phyloP scores from a whole-genome alignment of 2,329 filamentous ascomycete genomes.

The Alternaria dauci region DNA sequence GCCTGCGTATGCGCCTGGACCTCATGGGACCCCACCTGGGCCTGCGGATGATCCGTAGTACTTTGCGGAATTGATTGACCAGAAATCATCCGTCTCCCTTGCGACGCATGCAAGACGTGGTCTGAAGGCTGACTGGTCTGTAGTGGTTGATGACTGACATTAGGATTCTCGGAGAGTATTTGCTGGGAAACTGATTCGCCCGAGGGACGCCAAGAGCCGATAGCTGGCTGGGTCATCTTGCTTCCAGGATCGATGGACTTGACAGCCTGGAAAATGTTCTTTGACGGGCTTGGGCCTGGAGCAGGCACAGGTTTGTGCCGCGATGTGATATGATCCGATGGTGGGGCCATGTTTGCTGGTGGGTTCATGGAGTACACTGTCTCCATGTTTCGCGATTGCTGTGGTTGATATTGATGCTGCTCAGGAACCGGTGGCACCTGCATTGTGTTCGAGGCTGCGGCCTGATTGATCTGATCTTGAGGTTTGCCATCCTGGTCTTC shows the following conservation, averaged over 20 bases:
- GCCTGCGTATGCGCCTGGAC: slow-evolving; percentile 24
- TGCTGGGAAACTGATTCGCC: slow-evolving; percentile 17
- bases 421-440: slow-evolving; percentile 11
- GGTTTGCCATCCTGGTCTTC: slow-evolving; percentile 46
- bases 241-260: slow-evolving; percentile 2
- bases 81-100: slow-evolving; percentile 14
- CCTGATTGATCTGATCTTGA: slow-evolving; percentile 48
- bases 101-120: slow-evolving; percentile 19
- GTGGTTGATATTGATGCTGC: slow-evolving; percentile 19
- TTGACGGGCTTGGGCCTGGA: slow-evolving; percentile 11
- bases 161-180: slow-evolving; percentile 11
- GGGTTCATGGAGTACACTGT: slow-evolving; percentile 21
- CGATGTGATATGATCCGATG: not conserved
- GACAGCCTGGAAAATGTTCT: slow-evolving; percentile 4
- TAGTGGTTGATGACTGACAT: slow-evolving; percentile 9
- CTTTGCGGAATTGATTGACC: slow-evolving; percentile 22
- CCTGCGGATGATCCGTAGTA: slow-evolving; percentile 16
- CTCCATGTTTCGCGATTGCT: slow-evolving; percentile 9
- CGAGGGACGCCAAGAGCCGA: slow-evolving; percentile 20
- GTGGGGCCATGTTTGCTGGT: slow-evolving; percentile 14
- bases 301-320: slow-evolving; percentile 9
- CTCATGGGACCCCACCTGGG: slow-evolving; percentile 20
- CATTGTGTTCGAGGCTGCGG: slow-evolving; percentile 12
- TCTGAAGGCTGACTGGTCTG: slow-evolving; percentile 15
- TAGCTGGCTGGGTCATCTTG: slow-evolving; percentile 11